A percentile compares a stretch with the other conserved stretches of the same genome.
Conservation (phyloP, 2,329 filamentous ascomycete species). For the Cladophialophora exuberans region DNA sequence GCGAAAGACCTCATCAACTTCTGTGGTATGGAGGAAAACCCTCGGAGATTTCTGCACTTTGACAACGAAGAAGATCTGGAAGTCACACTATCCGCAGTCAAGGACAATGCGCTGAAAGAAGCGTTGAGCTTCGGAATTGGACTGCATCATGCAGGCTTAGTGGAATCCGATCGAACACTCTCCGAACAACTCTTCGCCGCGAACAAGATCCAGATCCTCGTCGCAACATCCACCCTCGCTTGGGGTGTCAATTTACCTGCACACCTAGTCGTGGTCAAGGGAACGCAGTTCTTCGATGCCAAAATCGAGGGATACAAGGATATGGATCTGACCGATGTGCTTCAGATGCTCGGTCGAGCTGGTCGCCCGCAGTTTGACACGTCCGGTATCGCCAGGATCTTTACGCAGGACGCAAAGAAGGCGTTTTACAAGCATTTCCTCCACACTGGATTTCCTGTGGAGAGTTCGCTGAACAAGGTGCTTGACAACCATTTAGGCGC, state of each 20-base stretch:
- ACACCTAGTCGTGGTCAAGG: constrained; percentile 95
- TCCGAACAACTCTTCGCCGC: constrained; percentile 94
- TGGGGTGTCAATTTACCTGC: constrained; percentile 99
- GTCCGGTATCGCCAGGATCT: constrained; percentile 93
- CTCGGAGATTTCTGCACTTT: constrained; percentile 89
- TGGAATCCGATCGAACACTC: constrained; percentile 89
- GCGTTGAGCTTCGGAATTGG: constrained; percentile 98
- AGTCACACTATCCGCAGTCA: constrained; percentile 82
- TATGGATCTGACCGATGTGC: constrained; percentile 96
- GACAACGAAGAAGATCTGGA: constrained; percentile 85
- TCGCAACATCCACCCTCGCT: constrained; percentile 92
- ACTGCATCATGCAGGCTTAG: constrained; percentile 92
- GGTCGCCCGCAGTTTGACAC: constrained; percentile 96
- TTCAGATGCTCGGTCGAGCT: constrained; percentile 96
- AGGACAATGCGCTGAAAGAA: constrained; percentile 89
- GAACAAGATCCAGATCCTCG: constrained; percentile 96
- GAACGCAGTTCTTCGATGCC: constrained; percentile 96
- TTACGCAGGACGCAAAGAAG: constrained; percentile 97
- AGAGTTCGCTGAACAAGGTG: constrained; percentile 94
- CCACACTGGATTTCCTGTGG: constrained; percentile 96
- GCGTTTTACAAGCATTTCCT: constrained; percentile 99
- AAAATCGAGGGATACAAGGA: constrained; percentile 98
- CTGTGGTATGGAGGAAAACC: constrained; percentile 98
- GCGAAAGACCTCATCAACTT: constrained; percentile 96
- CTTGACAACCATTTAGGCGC: constrained; percentile 96